Evolutionary conservation across 805 yeast species (phyloP), one percentile per base, ranked within the genome.

Genomic region (Tetrapisispora arboricola): DNA sequence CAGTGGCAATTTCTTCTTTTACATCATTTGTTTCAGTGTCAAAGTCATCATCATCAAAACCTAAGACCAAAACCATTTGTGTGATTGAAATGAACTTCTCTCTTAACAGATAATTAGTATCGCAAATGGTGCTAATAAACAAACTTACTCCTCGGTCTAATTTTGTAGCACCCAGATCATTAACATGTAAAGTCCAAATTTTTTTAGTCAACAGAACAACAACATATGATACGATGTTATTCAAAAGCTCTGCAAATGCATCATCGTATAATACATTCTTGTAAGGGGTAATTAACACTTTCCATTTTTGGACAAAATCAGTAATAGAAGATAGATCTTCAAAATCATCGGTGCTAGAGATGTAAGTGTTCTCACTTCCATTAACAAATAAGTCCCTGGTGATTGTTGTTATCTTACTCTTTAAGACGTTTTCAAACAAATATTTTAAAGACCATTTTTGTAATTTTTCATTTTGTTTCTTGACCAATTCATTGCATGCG

Each of bases 61-160:
- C 92, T 31, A 87, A 67, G 34, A 86, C 67, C 67, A 85, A 73
- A 17, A 86, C 82, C 32, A 92, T 71, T 58, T 90, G 97, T 0
- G 95, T 86, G 6, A 86, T 77, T 44, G 86, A 69, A 7, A 82
- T 70, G 55, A 90, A 90, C 50, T 75, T 74, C 45, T 85, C 92
- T 44, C 96, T 69, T 49, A 87, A 64, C 27, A 73, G 72, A 60
- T 87, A 90, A 53, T 80, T 70, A 42, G 77, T 75, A 38, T 77
- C 80, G 37, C 94, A 80, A 6, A 84, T 72, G 43, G 80, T 81
- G 34, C 79, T 73, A 38, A 92, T 83, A 26, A 90, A 70, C 21
- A 75, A 68, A 36, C 87, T 76, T 18, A 87, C 64, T 55, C 88
- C 95, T 44, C 84, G 76, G 48, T 92, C 97, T 38, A 92, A 65